Evolutionary conservation across 306 rosid species (phyloP), one percentile per base, ranked within the genome.

Genomic region (Corylus americana): DNA sequence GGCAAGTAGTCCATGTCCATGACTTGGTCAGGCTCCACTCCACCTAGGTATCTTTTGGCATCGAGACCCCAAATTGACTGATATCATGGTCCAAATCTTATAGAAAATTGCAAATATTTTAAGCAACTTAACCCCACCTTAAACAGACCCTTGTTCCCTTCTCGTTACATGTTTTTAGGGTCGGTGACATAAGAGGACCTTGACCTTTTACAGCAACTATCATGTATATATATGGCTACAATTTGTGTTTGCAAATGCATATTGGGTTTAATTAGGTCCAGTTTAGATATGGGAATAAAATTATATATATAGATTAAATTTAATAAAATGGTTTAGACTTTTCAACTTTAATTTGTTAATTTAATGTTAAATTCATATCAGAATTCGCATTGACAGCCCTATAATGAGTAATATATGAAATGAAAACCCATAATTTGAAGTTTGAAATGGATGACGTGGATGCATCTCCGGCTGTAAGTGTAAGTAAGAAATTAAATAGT

Each of bases 31-130:
- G 70, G 45, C 78, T 44, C 25, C 73, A 55, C 55, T 29, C 49
- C 44, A 45, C 29, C 17, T 73, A 42, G 81, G 63, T 74, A 1
- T n/a, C 51, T 39, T 4, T 83, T 66, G 73, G 86, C 86, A 86
- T 89, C 86, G 91, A 89, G 88, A 84, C 93, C 91, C 80, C 78
- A 79, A 87, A 86, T 87, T 83, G 83, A 77, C 80, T 81, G 73
- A 64, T 22, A 55, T 80, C n/a, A 9, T 55, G 73, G 71, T 77
- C 80, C 75, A 69, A 63, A 77, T 67, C 54, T 16, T 47, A 2
- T 48, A 54, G 48, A 9, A 61, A 74, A 74, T 9, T 78, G 39
- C 12, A 3, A 50, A 18, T 74, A 61, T 4, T 39, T 63, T 57
- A 54, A 58, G 39, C 17, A 54, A 17, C 5, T 14, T 55, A n/a